Percentiles rank a stretch among this genome's conserved stretches.
These are phyloP conservation scores for Endoconidiophora laricicola DNA, from an alignment of 2,329 filamentous ascomycete genomes.

Conservation along the genomic window DNA sequence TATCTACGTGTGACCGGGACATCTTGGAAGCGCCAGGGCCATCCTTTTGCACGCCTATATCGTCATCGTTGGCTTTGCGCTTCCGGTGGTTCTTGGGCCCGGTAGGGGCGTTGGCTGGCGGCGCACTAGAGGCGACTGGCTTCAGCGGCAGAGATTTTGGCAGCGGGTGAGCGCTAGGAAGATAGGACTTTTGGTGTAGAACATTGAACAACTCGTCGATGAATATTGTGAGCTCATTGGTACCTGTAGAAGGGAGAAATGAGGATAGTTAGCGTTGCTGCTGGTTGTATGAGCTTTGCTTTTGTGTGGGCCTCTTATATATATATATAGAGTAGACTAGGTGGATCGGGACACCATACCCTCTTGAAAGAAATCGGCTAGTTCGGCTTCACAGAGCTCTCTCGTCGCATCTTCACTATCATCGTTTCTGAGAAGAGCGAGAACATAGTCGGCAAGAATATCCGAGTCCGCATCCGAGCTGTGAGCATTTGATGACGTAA, in stretches of 20 bases:
- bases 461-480: conserved; percentile 68
- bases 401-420: conserved; percentile 51
- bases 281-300: no score
- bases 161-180: conserved; percentile 30
- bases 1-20: not conserved
- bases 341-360: conserved; percentile 19
- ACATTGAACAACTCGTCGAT: conserved; percentile 45
- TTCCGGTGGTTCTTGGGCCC: conserved; percentile 5
- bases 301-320: no score
- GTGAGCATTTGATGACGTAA: not conserved
- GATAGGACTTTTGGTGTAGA: conserved; percentile 37
- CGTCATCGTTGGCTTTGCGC: conserved; percentile 5
- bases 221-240: conserved; percentile 2
- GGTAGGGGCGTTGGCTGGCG: conserved; percentile 4
- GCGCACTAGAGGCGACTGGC: not conserved
- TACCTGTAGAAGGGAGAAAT: not conserved
- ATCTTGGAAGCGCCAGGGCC: conserved; percentile 2
- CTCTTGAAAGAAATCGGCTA: conserved; percentile 60
- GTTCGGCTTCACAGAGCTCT: conserved; percentile 51
- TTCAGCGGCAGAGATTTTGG: conserved; percentile 13
- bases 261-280: no score
- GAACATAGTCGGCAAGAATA: conserved; percentile 71
- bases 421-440: conserved; percentile 51
- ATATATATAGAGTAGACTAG: no score
- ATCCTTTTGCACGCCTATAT: not conserved